Evolutionary conservation across 192 early-diverging fungal genomes (phyloP), one percentile per base, ranked within the genome.

Genomic region (Coemansia sp.): DNA sequence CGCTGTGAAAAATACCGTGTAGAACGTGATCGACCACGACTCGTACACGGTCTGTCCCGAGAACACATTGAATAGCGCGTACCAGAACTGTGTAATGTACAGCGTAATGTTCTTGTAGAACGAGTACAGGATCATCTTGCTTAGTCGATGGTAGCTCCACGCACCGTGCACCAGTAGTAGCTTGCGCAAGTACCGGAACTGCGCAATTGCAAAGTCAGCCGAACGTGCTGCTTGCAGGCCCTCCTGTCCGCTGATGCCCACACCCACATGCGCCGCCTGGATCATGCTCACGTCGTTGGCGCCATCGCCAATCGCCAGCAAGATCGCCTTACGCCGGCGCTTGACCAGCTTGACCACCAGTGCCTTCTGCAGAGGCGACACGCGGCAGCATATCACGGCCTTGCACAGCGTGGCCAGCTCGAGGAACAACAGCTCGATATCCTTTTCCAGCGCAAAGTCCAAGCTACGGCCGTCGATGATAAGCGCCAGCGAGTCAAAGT

Each of bases 231-330:
- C 96, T 71, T 98, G 95, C 77, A 95, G 68, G n/a, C 96, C 96
- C 78, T 98, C 96, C 66, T 95, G 90, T 37, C 96, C 96, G 21
- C 91, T 89, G 63, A 98, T 97, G 19, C 96, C 96, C 19, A 98
- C 79, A 44, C 96, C 96, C 17, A 98, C 87, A 77, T 98, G 90
- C 31, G 96, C 95, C 40, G 93, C 95, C 80, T 99, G 97, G 66
- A 99, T 99, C 97, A 99, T 99, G 40, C 88, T 88, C 10, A 99
- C 95, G 75, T 99, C 97, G 76, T 99, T 99, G 21, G 95, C 97
- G 37, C 95, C 92, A 83, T 99, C 97, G 34, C 97, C 97, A 57
- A 99, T 95, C 9, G 95, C 92, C 59, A 99, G 70, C n/a, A 92
- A 93, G 88, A 97, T 89, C 10, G 90, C 14, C 89, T 87, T 92